Evolutionary conservation across 345 rosid species (phyloP), one percentile per base, ranked within the genome.

Genomic region (Streptanthus diversifolius): DNA sequence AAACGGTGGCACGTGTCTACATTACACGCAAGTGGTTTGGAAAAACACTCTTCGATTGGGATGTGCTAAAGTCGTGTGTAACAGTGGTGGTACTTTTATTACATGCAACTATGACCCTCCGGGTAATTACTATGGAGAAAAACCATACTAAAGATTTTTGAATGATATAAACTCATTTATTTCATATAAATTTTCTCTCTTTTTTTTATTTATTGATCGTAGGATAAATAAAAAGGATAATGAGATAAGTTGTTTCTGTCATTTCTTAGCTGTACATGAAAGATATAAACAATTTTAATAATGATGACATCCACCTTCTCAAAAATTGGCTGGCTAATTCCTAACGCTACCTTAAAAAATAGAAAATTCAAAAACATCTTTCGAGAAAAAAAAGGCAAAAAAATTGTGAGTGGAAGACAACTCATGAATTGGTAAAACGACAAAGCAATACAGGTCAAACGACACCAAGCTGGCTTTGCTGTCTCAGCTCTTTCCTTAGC

Each of bases 401-500:
- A 33, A 36, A 14, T 1, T 27, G 35, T 27, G 75, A 76, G 67
- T 76, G 72, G 72, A 70, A 22, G 80, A 77, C 80, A 77, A 71
- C 80, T 77, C 62, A 63, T 70, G 56, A 40, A 45, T 35, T 30
- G 15, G 60, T 32, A 82, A 82, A 85, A 83, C 86, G 87, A 83
- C 85, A 82, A 73, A 63, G 55, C 73, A 49, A 58, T 40, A 77
- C n/a, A 59, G 74, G 74, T 80, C 75, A 90, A 69, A 87, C 88
- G 83, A 76, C 87, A 68, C 63, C 77, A 70, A 77, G 83, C 79
- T 83, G 87, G 75, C 82, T 67, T 73, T 77, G 82, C 72, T 82
- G 92, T 60, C 96, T 84, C 71, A 91, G 32, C 83, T 89, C 97
- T 82, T 87, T 84, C 83, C 98, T 85, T 62, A 89, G 82, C 89